Conservation (phyloP, 495 filamentous ascomycete genomes). For the Aspergillus kassunensis region DNA sequence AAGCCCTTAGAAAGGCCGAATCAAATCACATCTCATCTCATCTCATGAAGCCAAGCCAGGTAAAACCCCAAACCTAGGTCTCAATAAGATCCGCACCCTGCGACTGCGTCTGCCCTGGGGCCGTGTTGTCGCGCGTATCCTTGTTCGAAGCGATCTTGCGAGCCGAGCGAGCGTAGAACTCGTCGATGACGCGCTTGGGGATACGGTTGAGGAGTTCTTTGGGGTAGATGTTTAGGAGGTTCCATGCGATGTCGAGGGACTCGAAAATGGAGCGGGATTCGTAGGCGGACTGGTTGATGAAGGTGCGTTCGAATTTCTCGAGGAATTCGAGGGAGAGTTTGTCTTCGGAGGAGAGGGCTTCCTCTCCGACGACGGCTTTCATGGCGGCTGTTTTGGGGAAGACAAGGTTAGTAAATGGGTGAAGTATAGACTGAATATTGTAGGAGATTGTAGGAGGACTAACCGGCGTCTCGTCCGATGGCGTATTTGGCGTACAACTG, state of each 20-base stretch:
- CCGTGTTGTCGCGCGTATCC: slow-evolving; percentile 70
- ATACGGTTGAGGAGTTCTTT: slow-evolving; percentile 98
- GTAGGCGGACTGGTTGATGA: slow-evolving; percentile 89
- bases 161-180: slow-evolving; percentile 80
- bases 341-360: slow-evolving; percentile 91
- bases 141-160: slow-evolving; percentile 51
- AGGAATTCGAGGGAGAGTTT: slow-evolving; percentile 97
- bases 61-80: no score
- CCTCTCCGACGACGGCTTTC: slow-evolving; percentile 99
- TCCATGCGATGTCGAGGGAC: slow-evolving; percentile 93
- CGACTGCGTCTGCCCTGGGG: slow-evolving; percentile 46
- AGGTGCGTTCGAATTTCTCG: slow-evolving; percentile 93
- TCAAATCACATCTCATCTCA: no score
- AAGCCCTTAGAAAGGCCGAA: no score
- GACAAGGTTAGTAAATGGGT: background rate
- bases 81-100: slow-evolving; percentile 62
- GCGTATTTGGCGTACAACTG: slow-evolving; percentile 99
- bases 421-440: no score
- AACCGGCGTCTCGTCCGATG: slow-evolving; percentile 88
- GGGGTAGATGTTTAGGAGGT: slow-evolving; percentile 90
- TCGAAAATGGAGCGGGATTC: slow-evolving; percentile 87
- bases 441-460: slow-evolving; percentile 15
- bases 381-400: slow-evolving; percentile 63
- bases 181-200: slow-evolving; percentile 85
- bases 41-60: no score